Evolutionary conservation across 352 stramenopile genomes (phyloP).

Genomic region (Pythium monospermum): DNA sequence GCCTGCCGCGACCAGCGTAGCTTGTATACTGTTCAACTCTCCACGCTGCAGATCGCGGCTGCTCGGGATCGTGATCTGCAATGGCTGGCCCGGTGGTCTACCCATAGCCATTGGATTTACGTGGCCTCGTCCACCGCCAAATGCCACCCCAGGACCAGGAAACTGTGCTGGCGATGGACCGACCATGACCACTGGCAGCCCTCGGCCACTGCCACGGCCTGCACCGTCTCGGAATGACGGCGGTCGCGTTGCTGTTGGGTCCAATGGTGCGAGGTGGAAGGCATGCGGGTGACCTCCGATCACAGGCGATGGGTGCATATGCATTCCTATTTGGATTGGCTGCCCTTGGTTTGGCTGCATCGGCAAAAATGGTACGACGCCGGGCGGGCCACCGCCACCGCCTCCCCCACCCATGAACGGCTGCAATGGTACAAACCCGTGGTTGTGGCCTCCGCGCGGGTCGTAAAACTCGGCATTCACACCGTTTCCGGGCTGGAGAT

Average conservation of each 20-base stretch:
- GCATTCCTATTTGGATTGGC: not conserved
- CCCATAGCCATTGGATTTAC: constrained; percentile 5
- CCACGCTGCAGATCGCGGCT: constrained; percentile 2
- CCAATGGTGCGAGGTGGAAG: constrained; percentile 13
- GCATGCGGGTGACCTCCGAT: constrained; percentile 1
- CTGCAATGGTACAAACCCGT: constrained; percentile 14
- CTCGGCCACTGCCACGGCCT: constrained; percentile 5
- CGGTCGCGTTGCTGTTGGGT: not conserved
- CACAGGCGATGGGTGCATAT: not conserved
- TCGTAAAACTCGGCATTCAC: constrained; percentile 15
- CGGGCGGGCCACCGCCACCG: not conserved
- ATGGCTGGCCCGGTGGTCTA: constrained; percentile 7
- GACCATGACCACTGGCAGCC: constrained; percentile 1
- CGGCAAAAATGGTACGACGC: constrained; percentile 4
- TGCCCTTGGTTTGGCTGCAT: constrained; percentile 6
- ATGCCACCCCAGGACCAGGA: not conserved
- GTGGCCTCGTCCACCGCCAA: not conserved
- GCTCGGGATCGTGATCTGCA: constrained; percentile 13
- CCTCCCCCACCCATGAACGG: no score
- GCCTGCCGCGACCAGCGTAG: not conserved
- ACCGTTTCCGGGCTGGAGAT: constrained; percentile 5
- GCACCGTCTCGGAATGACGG: constrained; percentile 3
- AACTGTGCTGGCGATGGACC: constrained; percentile 3
- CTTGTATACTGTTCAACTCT: not conserved
- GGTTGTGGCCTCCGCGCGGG: not conserved